Evolutionary conservation across 352 stramenopile genomes (phyloP).

Genomic region (Globisporangium paroecandrum): DNA sequence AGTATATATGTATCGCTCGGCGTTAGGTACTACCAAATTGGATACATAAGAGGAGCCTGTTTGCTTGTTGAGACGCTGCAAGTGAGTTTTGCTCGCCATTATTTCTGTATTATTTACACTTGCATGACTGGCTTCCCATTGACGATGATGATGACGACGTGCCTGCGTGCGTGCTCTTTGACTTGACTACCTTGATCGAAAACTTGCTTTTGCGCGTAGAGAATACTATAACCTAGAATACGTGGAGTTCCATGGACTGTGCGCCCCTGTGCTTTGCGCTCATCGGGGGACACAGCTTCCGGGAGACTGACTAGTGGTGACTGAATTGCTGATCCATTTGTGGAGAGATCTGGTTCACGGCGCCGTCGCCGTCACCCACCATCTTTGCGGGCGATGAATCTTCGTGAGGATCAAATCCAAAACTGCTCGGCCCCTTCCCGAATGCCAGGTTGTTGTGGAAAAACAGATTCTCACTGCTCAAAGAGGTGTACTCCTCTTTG

Average conservation of each 20-base stretch:
- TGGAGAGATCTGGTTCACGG: neutral
- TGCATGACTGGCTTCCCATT: neutral
- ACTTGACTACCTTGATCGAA: conserved; percentile 1
- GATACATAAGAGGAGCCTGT: neutral
- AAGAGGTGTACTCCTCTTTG: conserved; percentile 7
- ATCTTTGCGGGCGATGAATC: conserved; percentile 1
- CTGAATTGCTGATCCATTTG: conserved; percentile 7
- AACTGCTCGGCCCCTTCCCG: conserved; percentile 3
- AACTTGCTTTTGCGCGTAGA: conserved; percentile 4
- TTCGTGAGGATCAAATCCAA: conserved; percentile 8
- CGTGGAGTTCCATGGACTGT: neutral
- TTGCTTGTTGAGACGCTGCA: neutral
- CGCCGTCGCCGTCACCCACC: neutral
- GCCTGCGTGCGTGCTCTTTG: conserved; percentile 2
- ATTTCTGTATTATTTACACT: conserved; percentile 8
- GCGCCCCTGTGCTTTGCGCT: neutral
- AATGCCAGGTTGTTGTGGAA: conserved; percentile 13
- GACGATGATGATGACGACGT: conserved; percentile 3
- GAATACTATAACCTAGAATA: conserved; percentile 6
- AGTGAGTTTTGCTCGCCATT: neutral
- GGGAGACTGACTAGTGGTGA: conserved; percentile 3
- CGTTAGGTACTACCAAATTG: neutral
- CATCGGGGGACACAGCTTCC: neutral
- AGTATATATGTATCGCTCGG: too few species aligned
- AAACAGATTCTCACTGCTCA: conserved; percentile 15